A percentile compares a stretch with the other conserved stretches of the same genome.
phyloP scores from a whole-genome alignment of 371 early-diverging fungal genomes.

The Batrachochytrium dendrobatidis region DNA sequence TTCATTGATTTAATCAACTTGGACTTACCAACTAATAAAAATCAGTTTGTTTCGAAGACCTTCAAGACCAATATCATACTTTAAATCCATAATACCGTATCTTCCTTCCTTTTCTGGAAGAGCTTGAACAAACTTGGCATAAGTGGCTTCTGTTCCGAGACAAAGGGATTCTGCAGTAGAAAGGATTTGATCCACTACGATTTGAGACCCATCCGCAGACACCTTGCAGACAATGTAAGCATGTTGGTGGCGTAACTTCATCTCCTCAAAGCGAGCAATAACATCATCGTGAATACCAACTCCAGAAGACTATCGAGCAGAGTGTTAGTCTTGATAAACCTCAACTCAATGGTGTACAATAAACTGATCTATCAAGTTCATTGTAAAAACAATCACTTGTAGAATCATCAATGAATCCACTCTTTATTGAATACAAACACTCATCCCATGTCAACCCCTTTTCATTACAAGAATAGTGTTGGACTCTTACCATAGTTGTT shows the following conservation, averaged over 20 bases:
- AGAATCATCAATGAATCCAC: no score
- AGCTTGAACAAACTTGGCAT: slow-evolving; percentile 55
- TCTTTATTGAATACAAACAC: no score
- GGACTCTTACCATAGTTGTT: no score
- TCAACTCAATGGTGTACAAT: no score
- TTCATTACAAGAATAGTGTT: no score
- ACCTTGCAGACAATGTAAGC: slow-evolving; percentile 77
- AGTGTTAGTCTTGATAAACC: no score
- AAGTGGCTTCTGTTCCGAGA: slow-evolving; percentile 38
- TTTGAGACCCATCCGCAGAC: slow-evolving; percentile 45
- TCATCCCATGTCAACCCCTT: no score
- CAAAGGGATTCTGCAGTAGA: slow-evolving; percentile 48
- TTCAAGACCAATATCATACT: slow-evolving; percentile 58
- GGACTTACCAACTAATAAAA: slow-evolving; percentile 56
- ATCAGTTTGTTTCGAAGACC: slow-evolving; percentile 68
- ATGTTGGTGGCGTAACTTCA: slow-evolving; percentile 40
- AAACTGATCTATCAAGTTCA: no score
- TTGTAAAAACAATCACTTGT: no score
- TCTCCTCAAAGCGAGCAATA: slow-evolving; percentile 32
- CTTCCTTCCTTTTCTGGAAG: slow-evolving; percentile 70
- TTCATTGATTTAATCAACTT: no score
- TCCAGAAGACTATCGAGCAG: slow-evolving; percentile 41
- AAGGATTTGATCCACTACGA: slow-evolving; percentile 55
- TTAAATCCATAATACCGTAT: slow-evolving; percentile 70
- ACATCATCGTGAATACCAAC: slow-evolving; percentile 58